phyloP scores from a whole-genome alignment of 768 basidiomycete species.

The Pholiota molesta region DNA sequence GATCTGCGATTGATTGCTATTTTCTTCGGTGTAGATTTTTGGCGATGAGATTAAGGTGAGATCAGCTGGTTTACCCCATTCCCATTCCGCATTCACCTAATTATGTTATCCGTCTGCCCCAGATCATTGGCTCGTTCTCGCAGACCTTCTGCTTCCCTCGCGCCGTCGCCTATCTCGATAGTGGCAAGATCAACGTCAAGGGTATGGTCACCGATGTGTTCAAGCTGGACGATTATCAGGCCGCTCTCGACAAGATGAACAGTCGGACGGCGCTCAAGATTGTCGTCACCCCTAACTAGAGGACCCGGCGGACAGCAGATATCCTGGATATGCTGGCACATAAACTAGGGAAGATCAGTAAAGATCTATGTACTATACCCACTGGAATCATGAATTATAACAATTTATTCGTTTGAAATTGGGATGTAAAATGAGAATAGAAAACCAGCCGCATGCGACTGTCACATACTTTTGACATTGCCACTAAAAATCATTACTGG shows the following conservation, averaged over 20 bases:
- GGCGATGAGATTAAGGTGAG: conserved; percentile 56
- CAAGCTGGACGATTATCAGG: conserved; percentile 70
- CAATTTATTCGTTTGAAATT: too few relatives aligned
- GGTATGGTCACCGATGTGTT: conserved; percentile 73
- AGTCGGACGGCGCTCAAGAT: conserved; percentile 65
- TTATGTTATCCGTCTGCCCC: conserved; percentile 22
- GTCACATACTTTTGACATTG: too few relatives aligned
- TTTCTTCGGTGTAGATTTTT: conserved; percentile 56
- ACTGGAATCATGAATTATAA: neutral
- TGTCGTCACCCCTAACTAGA: conserved; percentile 49
- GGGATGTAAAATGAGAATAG: too few relatives aligned
- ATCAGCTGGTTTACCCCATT: neutral
- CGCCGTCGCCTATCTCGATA: conserved; percentile 86
- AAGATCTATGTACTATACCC: neutral
- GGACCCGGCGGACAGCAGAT: neutral
- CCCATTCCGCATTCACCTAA: neutral
- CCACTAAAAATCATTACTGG: too few relatives aligned
- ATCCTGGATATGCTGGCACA: neutral
- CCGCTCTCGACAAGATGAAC: conserved; percentile 74
- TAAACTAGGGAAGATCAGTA: neutral
- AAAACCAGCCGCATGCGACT: too few relatives aligned
- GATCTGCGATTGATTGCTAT: conserved; percentile 16
- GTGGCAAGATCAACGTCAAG: conserved; percentile 79
- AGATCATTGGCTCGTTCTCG: conserved; percentile 92
- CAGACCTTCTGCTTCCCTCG: conserved; percentile 91